Conservation (phyloP, 169 alveolate species). For the Theileria parva region DNA sequence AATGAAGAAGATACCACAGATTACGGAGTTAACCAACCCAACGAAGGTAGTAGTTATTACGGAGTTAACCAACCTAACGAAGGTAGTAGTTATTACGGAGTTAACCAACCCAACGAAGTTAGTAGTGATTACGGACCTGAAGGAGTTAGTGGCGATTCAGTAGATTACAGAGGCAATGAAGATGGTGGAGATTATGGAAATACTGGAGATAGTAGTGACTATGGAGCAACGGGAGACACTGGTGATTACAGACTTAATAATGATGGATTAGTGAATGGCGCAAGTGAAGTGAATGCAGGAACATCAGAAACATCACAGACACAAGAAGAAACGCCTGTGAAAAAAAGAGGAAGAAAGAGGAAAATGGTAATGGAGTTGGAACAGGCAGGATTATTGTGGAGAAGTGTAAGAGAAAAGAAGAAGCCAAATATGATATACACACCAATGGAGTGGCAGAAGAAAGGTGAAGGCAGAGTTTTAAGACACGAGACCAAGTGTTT, state of each 20-base stretch:
- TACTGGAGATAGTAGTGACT: constrained; percentile 42
- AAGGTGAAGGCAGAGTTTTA: constrained; percentile 77
- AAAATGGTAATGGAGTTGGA: constrained; percentile 45
- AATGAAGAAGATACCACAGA: not conserved
- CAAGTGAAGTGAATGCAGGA: not conserved
- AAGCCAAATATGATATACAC: constrained; percentile 74
- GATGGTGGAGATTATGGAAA: constrained; percentile 15
- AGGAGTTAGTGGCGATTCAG: constrained; percentile 30
- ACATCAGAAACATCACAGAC: not conserved
- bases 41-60: not conserved
- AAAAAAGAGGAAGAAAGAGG: constrained; percentile 33
- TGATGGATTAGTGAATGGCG: constrained; percentile 26
- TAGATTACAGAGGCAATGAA: constrained; percentile 4
- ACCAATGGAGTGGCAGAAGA: constrained; percentile 77
- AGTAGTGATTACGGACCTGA: not conserved
- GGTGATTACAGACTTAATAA: constrained; percentile 62
- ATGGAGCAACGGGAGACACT: constrained; percentile 46
- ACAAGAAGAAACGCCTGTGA: constrained; percentile 26
- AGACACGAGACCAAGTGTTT: constrained; percentile 86
- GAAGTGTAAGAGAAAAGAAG: constrained; percentile 77
- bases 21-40: not conserved
- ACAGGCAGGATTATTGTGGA: constrained; percentile 70
- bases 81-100: not conserved
- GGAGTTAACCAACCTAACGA: not conserved
- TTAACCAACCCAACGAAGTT: not conserved